A percentile compares a stretch with the other conserved stretches of the same genome.
Evolutionary conservation across 106 monocot genomes (phyloP).

Genomic region (Allium cepa): DNA sequence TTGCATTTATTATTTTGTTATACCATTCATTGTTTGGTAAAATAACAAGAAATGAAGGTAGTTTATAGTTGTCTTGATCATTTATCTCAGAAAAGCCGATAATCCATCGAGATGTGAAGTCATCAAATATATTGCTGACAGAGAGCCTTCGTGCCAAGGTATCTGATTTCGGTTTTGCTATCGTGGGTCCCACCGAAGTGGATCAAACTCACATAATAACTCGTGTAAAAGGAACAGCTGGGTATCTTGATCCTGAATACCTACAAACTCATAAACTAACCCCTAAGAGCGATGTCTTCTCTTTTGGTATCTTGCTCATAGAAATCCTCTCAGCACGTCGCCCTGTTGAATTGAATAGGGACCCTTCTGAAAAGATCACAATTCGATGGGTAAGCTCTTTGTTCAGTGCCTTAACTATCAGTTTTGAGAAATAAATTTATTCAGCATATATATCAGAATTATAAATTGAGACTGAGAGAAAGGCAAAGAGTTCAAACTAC

Average conservation of each 20-base stretch:
- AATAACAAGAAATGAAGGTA: background rate
- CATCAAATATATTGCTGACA: conserved; percentile 84
- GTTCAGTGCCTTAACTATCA: too few species aligned
- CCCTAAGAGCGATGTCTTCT: conserved; percentile 79
- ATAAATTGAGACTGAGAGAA: too few species aligned
- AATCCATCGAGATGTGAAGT: conserved; percentile 87
- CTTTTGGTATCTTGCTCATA: conserved; percentile 75
- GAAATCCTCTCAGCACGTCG: conserved; percentile 81
- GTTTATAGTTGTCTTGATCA: background rate
- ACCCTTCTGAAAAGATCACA: conserved; percentile 48
- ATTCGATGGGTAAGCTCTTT: conserved; percentile 62
- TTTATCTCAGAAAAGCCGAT: conserved; percentile 46
- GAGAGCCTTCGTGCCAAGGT: conserved; percentile 79
- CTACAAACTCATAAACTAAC: conserved; percentile 59
- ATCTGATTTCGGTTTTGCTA: conserved; percentile 83
- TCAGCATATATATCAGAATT: too few species aligned
- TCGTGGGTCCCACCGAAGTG: conserved; percentile 47
- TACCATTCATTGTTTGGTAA: background rate
- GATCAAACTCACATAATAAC: conserved; percentile 72
- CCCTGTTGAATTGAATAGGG: conserved; percentile 52
- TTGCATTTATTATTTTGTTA: too few species aligned
- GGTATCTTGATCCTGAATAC: conserved; percentile 86
- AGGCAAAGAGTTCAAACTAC: too few species aligned
- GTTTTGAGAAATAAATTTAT: too few species aligned
- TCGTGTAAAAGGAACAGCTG: conserved; percentile 77